These are phyloP conservation scores for Saturnispora besseyi DNA, from an alignment of 805 yeast genomes.

Conservation along the genomic window DNA sequence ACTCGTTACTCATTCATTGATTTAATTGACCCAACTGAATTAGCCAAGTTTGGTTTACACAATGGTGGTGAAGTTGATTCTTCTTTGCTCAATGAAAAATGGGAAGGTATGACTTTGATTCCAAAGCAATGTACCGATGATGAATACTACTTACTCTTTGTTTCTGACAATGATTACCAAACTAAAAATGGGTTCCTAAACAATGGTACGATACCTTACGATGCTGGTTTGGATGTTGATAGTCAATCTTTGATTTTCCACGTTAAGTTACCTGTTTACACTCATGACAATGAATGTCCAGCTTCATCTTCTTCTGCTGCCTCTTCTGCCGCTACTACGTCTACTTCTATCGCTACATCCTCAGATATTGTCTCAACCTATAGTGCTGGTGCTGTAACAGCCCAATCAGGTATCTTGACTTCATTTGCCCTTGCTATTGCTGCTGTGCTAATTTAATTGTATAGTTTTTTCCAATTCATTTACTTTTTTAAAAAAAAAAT, in stretches of 20 bases:
- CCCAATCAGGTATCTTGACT: neutral
- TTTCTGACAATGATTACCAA: constrained; percentile 26
- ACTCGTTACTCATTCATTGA: constrained; percentile 23
- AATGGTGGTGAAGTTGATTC: constrained; percentile 26
- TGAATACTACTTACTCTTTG: constrained; percentile 22
- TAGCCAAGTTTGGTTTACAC: constrained; percentile 26
- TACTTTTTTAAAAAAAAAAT: no score
- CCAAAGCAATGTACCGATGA: constrained; percentile 26
- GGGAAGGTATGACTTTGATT: constrained; percentile 27
- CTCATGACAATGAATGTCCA: constrained; percentile 8
- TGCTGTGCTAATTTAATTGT: neutral
- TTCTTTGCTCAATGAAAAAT: constrained; percentile 24
- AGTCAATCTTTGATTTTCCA: constrained; percentile 26
- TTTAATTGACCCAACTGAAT: constrained; percentile 20
- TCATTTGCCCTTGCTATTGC: neutral
- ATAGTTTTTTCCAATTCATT: no score
- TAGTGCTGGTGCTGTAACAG: neutral
- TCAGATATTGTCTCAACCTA: neutral
- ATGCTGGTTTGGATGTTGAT: constrained; percentile 23
- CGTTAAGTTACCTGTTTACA: constrained; percentile 22
- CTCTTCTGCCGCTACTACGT: neutral
- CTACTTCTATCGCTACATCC: neutral
- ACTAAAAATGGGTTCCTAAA: constrained; percentile 25
- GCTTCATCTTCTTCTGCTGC: constrained; percentile 6
- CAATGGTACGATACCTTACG: constrained; percentile 21